Evolutionary conservation across 2,329 filamentous ascomycete genomes (phyloP).

Genomic region (Microthyrium microscopicum): DNA sequence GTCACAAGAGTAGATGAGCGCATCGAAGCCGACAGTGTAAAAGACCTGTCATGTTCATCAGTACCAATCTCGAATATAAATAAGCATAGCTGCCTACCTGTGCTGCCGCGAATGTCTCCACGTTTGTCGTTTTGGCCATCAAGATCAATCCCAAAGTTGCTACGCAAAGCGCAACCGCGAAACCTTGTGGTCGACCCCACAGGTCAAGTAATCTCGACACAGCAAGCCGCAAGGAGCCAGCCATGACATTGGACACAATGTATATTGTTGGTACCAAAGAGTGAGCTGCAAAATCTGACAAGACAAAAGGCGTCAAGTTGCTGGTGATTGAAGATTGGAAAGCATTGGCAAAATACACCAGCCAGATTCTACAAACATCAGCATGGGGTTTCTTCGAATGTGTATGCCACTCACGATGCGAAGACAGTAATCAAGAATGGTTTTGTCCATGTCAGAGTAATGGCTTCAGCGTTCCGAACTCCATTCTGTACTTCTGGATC

Average conservation of each 20-base stretch:
- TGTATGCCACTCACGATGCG: constrained; percentile 16
- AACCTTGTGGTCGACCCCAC: constrained; percentile 49
- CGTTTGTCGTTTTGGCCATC: constrained; percentile 46
- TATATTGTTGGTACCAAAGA: constrained; percentile 15
- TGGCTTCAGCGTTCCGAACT: constrained; percentile 23
- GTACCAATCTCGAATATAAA: no score
- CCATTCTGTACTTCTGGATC: constrained; percentile 20
- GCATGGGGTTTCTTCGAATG: background rate
- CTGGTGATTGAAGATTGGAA: constrained; percentile 9
- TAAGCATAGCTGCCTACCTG: no score
- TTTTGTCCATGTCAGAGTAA: constrained; percentile 24
- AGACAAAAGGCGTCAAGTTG: constrained; percentile 18
- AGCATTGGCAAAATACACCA: constrained; percentile 7
- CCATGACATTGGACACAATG: constrained; percentile 28
- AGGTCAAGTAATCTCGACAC: constrained; percentile 51
- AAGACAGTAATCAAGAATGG: constrained; percentile 22
- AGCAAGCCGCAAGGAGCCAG: constrained; percentile 44
- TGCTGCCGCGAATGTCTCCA: constrained; percentile 45
- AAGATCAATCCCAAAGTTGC: constrained; percentile 41
- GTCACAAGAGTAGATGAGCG: constrained; percentile 42
- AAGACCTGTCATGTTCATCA: constrained; percentile 38
- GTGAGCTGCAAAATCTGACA: constrained; percentile 14
- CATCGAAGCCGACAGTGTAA: constrained; percentile 44
- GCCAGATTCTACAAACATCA: constrained; percentile 2
- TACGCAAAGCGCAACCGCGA: constrained; percentile 35